phyloP scores from a whole-genome alignment of 495 filamentous ascomycete species.

The Neurospora sp. region DNA sequence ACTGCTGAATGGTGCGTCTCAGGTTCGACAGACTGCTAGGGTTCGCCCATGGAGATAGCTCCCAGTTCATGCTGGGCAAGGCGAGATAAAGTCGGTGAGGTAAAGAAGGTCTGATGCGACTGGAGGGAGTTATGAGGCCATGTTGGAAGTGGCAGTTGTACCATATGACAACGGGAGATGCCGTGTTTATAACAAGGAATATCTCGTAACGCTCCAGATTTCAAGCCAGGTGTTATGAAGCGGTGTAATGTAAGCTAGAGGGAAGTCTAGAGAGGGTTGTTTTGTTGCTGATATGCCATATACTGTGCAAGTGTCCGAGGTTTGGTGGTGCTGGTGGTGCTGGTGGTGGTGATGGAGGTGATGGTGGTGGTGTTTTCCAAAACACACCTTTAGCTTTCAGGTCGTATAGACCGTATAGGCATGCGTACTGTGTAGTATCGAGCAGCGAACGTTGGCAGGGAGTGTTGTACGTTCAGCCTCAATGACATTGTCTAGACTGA shows the following conservation, averaged over 20 bases:
- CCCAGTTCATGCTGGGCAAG: not conserved
- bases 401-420: not conserved
- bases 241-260: not conserved
- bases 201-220: not conserved
- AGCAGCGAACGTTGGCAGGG: not conserved
- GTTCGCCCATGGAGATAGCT: not conserved
- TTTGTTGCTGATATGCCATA: not conserved
- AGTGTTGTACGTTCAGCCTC: not conserved
- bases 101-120: not conserved
- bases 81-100: not conserved
- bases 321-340: not conserved
- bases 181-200: not conserved
- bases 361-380: not conserved
- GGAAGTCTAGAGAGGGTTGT: not conserved
- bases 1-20: not conserved
- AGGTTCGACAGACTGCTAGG: not conserved
- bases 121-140: not conserved
- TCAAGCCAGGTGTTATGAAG: not conserved
- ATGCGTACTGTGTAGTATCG: not conserved
- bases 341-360: not conserved
- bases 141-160: not conserved
- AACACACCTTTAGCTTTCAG: not conserved
- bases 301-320: not conserved
- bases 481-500: not conserved
- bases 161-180: not conserved